A percentile compares a stretch with the other conserved stretches of the same genome.
Evolutionary conservation across 2,329 filamentous ascomycete species (phyloP).

Genomic region (Penicillium nordicum): DNA sequence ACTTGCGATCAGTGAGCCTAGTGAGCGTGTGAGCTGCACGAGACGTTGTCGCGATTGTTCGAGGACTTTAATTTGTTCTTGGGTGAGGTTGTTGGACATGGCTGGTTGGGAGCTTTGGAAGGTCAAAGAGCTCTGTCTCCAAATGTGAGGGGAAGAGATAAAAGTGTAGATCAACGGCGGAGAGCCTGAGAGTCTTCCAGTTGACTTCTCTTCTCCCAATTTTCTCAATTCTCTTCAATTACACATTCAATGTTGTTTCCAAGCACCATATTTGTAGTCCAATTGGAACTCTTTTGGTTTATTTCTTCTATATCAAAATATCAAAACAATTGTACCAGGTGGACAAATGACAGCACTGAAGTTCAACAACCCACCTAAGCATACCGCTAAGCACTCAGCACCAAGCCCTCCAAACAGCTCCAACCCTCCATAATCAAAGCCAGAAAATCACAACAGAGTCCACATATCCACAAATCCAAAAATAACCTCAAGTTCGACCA

Average conservation of each 20-base stretch:
- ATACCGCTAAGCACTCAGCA: background rate
- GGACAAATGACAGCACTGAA: background rate
- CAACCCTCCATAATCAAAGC: background rate
- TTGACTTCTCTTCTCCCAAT: background rate
- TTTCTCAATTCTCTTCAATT: background rate
- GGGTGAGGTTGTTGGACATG: conserved; percentile 39
- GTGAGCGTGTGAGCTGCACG: conserved; percentile 64
- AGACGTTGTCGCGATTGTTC: conserved; percentile 69
- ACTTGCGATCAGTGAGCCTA: conserved; percentile 61
- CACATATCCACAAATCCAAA: conserved; percentile 11
- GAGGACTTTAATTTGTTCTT: conserved; percentile 57
- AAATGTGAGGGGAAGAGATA: background rate
- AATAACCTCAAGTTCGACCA: conserved; percentile 10
- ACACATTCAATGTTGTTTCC: too few species aligned
- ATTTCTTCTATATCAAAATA: background rate
- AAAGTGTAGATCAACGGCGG: background rate
- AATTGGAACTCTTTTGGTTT: background rate
- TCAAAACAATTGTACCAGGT: too few species aligned
- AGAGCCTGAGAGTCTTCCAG: background rate
- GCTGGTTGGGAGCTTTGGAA: background rate
- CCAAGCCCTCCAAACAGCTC: background rate
- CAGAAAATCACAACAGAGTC: background rate
- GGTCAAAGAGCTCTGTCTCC: background rate
- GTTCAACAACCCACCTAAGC: too few species aligned
- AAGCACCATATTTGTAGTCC: too few species aligned